Evolutionary conservation across 163 green algal species (phyloP).

Genomic region (Scenedesmus sp.): DNA sequence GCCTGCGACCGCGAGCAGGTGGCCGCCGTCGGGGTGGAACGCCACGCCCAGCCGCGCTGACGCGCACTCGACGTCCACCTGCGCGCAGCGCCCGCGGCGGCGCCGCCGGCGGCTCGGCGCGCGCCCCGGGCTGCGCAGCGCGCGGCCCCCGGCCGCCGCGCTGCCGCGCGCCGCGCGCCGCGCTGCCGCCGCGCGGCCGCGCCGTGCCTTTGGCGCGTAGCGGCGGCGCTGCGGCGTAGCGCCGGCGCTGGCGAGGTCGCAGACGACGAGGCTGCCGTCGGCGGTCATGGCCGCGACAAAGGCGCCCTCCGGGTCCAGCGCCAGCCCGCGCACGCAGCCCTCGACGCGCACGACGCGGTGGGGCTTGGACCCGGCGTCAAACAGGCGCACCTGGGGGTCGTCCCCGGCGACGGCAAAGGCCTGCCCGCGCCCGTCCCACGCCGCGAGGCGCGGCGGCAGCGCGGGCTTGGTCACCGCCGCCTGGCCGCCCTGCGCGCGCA

Average conservation of each 20-base stretch:
- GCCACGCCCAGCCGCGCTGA: constrained; percentile 50
- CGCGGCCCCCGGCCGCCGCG: too few relatives aligned
- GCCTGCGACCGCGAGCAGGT: constrained; percentile 69
- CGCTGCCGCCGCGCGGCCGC: too few relatives aligned
- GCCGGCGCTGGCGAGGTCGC: too few relatives aligned
- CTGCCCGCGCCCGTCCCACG: not conserved
- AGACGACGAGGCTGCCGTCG: constrained; percentile 71
- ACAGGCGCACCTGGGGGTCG: too few relatives aligned
- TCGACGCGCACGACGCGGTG: constrained; percentile 33
- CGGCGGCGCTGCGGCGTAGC: too few relatives aligned
- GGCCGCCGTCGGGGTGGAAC: constrained; percentile 81
- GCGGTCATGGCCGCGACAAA: constrained; percentile 68
- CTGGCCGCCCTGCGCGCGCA: not conserved
- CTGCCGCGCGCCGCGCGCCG: too few relatives aligned
- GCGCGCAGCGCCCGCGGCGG: too few relatives aligned
- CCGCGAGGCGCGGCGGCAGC: not conserved
- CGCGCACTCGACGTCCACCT: too few relatives aligned
- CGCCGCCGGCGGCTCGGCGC: too few relatives aligned
- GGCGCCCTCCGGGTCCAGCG: constrained; percentile 82
- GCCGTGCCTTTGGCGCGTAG: constrained; percentile 7
- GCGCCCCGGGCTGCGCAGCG: too few relatives aligned
- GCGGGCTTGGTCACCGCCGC: not conserved
- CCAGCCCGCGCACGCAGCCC: constrained; percentile 71
- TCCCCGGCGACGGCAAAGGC: too few relatives aligned
- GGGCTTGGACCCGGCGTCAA: too few relatives aligned